A percentile compares a stretch with the other conserved stretches of the same genome.
Evolutionary conservation across 176 grass and related monocot genomes (phyloP).

Genomic region (Aegilops umbellulata): DNA sequence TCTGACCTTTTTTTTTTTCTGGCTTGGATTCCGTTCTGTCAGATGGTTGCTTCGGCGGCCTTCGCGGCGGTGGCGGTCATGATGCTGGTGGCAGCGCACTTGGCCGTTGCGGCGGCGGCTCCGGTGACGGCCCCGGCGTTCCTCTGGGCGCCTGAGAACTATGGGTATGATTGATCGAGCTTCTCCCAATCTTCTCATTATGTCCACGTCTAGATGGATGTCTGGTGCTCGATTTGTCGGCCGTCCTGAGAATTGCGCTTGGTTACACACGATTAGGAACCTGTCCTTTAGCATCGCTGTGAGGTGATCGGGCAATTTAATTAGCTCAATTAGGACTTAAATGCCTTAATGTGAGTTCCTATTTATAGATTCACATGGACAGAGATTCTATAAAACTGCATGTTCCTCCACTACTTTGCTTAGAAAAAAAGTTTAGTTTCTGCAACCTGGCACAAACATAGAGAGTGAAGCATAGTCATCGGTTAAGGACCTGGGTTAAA

Average conservation of each 20-base stretch:
- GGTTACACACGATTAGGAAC: background rate
- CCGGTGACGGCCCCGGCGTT: background rate
- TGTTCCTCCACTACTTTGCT: background rate
- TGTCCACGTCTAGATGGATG: background rate
- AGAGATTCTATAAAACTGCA: background rate
- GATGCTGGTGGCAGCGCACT: background rate
- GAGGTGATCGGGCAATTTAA: background rate
- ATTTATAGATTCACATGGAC: background rate
- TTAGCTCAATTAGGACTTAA: background rate
- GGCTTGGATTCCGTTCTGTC: background rate
- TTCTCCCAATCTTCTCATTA: background rate
- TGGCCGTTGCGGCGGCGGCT: background rate
- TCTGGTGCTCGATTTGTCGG: background rate
- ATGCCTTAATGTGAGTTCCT: background rate
- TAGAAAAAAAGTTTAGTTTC: background rate
- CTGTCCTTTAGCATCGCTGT: background rate
- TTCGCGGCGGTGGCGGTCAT: background rate
- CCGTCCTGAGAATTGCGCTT: background rate
- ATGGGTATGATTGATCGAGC: background rate
- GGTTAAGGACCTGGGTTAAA: background rate
- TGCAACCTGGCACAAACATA: background rate
- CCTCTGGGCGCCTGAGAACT: constrained; percentile 14
- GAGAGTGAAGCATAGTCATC: background rate
- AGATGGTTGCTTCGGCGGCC: background rate
- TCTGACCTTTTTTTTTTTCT: background rate